These are phyloP conservation scores for Trichophyton simii DNA, from an alignment of 2,329 filamentous ascomycete species.

Conservation along the genomic window DNA sequence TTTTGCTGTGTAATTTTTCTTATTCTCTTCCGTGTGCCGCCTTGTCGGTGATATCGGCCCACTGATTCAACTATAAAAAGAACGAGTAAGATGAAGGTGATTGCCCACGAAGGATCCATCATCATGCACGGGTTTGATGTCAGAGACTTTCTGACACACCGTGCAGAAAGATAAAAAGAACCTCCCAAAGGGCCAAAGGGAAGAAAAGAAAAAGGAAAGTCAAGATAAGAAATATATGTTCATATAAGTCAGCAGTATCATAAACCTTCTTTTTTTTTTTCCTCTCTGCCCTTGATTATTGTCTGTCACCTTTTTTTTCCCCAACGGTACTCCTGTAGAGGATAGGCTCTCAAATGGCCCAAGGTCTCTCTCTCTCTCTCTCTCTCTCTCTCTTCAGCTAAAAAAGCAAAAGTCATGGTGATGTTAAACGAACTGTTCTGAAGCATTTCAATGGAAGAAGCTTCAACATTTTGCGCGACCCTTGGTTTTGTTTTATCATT, in stretches of 20 bases:
- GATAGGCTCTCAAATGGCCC: neutral
- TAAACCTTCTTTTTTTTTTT: neutral
- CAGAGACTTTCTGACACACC: slow-evolving; percentile 1
- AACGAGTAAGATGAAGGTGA: neutral
- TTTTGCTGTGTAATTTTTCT: neutral
- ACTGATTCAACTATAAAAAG: neutral
- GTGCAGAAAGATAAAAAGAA: neutral
- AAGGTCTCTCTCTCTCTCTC: neutral
- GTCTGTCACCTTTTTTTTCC: neutral
- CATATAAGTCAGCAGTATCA: neutral
- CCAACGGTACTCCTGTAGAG: neutral
- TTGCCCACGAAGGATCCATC: slow-evolving; percentile 3
- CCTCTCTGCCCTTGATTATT: neutral
- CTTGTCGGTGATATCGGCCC: slow-evolving; percentile 1
- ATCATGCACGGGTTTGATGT: neutral
- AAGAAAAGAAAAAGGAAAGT: neutral
- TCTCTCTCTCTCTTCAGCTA: neutral
- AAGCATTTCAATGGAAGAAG: neutral
- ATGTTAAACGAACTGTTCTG: neutral
- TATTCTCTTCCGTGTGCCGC: neutral
- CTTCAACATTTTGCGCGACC: neutral
- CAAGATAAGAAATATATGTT: neutral
- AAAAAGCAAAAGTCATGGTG: neutral
- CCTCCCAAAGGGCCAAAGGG: neutral
- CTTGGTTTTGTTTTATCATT: neutral